Evolutionary conservation across 2,329 filamentous ascomycete species (phyloP), one percentile per base, ranked within the genome.

Genomic region (Cladosporium sp.): DNA sequence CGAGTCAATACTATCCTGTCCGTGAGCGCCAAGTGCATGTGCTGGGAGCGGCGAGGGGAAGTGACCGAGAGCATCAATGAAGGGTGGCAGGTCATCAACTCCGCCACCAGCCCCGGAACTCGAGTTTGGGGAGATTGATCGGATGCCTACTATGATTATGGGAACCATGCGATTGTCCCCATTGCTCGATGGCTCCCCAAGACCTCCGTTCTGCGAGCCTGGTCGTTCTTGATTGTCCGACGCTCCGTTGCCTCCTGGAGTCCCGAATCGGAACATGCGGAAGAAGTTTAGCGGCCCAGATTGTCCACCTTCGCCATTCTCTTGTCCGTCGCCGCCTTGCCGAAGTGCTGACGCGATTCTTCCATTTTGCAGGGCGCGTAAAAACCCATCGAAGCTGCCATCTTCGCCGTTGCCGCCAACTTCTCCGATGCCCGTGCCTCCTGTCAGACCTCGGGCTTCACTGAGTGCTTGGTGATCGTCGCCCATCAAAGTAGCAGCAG

Each of bases 131-230:
- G 81, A 83, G 58, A 88, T 84, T 24, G 85, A 86, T 54, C 85
- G 77, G 56, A 88, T 87, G 55, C 86, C 86, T 39, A 88, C 85
- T 53, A 88, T 85, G 42, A 88, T 87, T 61, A 88, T 80, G 8
- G 86, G 86, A 37, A 88, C 83, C 71, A 85, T 86, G 20, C 85
- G 78, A 47, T 81, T 81, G 57, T 80, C 79, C 22, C 66, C 60
- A n/a, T 22, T 37, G n/a, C 24, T 47, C 4, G 50, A 39, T 28
- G 20, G 48, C 50, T 56, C 45, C 7, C 51, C 34, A 51, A 58
- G 65, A 42, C 66, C 67, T 13, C 66, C 42, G 15, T 15, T 67
- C 37, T 54, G 51, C 24, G 39, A 54, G 13, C 15, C 42, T 22
- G 39, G 12, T n/a, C n/a, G n/a, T 12, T 51, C 34, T 44, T 40